Evolutionary conservation across 1,284 basidiomycete genomes (phyloP).

Genomic region (Volvariella volvacea): DNA sequence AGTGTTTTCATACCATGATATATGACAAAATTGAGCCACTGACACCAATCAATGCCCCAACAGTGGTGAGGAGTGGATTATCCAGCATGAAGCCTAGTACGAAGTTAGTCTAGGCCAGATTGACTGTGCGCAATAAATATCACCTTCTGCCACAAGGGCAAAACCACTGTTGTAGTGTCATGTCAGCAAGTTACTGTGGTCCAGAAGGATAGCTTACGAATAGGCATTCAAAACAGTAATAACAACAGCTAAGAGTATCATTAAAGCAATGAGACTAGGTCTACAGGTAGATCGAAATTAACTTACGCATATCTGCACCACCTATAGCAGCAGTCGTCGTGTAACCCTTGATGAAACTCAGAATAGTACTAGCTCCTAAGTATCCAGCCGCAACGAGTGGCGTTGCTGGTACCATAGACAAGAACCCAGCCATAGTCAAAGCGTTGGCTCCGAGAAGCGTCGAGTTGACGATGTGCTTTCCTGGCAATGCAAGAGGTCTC

Average conservation of each 20-base stretch:
- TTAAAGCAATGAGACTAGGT: slow-evolving; percentile 7
- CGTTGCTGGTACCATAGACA: slow-evolving; percentile 60
- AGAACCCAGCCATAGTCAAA: slow-evolving; percentile 68
- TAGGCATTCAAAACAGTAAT: slow-evolving; percentile 86
- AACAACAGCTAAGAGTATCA: slow-evolving; percentile 62
- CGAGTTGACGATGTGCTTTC: slow-evolving; percentile 68
- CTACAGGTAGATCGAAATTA: slow-evolving; percentile 1
- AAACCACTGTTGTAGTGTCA: slow-evolving; percentile 44
- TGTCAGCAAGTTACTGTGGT: not conserved
- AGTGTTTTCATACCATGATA: slow-evolving; percentile 61
- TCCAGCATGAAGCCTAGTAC: slow-evolving; percentile 76
- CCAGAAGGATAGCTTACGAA: slow-evolving; percentile 33
- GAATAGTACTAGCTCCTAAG: slow-evolving; percentile 60
- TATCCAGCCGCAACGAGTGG: slow-evolving; percentile 72
- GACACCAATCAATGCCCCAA: slow-evolving; percentile 80
- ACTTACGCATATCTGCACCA: slow-evolving; percentile 83
- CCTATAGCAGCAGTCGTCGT: slow-evolving; percentile 84
- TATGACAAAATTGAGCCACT: slow-evolving; percentile 86
- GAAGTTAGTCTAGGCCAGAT: slow-evolving; percentile 1
- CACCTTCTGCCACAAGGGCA: slow-evolving; percentile 84
- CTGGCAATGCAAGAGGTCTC: slow-evolving; percentile 64
- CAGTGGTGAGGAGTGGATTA: slow-evolving; percentile 73
- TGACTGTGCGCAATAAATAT: slow-evolving; percentile 1
- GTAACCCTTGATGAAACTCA: slow-evolving; percentile 79
- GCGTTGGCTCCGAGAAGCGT: slow-evolving; percentile 64